phyloP scores from a whole-genome alignment of 1,284 basidiomycete species.

The Puccinia triticina region DNA sequence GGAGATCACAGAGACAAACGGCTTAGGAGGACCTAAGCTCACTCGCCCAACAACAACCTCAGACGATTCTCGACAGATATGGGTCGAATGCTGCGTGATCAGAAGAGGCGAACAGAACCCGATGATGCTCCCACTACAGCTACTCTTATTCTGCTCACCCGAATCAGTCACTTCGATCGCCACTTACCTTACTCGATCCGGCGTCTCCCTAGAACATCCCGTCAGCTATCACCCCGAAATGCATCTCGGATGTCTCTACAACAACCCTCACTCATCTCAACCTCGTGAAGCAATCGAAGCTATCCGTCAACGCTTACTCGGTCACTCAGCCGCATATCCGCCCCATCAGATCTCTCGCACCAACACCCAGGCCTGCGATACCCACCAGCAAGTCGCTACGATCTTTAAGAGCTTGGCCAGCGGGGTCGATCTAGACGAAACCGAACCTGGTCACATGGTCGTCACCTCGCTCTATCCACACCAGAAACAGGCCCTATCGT shows the following conservation, averaged over 20 bases:
- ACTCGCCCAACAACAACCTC: neutral
- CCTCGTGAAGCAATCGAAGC: conserved; percentile 67
- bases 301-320: conserved; percentile 48
- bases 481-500: conserved; percentile 96
- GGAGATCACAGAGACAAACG: conserved; percentile 67
- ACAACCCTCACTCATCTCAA: conserved; percentile 84
- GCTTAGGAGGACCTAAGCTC: conserved; percentile 72
- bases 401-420: conserved; percentile 84
- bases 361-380: conserved; percentile 58
- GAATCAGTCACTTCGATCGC: conserved; percentile 82
- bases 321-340: conserved; percentile 51
- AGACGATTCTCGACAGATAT: conserved; percentile 25
- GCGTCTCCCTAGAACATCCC: conserved; percentile 80
- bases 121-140: conserved; percentile 76
- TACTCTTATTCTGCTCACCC: conserved; percentile 88
- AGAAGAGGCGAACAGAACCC: conserved; percentile 64
- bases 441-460: conserved; percentile 79
- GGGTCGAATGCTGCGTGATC: conserved; percentile 53
- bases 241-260: conserved; percentile 71
- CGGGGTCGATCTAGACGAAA: conserved; percentile 82
- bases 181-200: conserved; percentile 70
- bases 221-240: conserved; percentile 66
- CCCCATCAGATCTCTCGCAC: neutral
- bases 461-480: conserved; percentile 91
- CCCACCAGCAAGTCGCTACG: conserved; percentile 88